phyloP scores from a whole-genome alignment of 176 grass and related monocot species.

The Guadua angustifolia region DNA sequence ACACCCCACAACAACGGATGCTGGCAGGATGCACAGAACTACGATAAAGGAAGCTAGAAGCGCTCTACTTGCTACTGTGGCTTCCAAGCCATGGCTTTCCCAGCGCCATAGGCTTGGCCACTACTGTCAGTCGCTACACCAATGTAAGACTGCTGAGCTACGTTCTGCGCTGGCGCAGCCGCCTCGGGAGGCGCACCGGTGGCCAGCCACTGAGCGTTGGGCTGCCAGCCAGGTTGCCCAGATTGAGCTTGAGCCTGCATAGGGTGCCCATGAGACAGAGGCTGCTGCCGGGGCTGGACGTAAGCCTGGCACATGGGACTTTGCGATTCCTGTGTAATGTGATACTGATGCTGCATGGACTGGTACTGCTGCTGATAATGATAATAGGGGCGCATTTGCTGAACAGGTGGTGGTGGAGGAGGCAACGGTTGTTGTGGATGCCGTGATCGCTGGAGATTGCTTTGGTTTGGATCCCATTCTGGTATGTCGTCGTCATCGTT shows the following conservation, averaged over 20 bases:
- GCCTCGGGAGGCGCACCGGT: neutral
- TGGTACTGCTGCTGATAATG: neutral
- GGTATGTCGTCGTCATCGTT: slow-evolving; percentile 46
- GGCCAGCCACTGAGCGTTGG: neutral
- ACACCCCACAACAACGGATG: neutral
- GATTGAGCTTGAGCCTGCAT: slow-evolving; percentile 16
- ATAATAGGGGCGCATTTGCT: neutral
- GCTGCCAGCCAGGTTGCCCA: slow-evolving; percentile 33
- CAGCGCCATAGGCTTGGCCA: neutral
- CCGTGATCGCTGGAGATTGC: slow-evolving; percentile 28
- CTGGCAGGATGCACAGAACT: slow-evolving; percentile 5
- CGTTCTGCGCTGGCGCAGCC: neutral
- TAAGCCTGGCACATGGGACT: neutral
- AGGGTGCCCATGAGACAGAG: neutral
- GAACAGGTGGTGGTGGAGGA: neutral
- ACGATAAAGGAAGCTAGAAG: neutral
- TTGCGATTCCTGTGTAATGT: neutral
- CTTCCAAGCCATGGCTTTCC: neutral
- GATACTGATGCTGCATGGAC: slow-evolving; percentile 30
- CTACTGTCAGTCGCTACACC: neutral
- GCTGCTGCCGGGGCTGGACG: neutral
- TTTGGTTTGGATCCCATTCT: slow-evolving; percentile 55
- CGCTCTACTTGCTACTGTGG: neutral
- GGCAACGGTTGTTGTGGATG: slow-evolving; percentile 4
- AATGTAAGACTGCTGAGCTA: neutral